Percentiles rank a stretch among this genome's conserved stretches.
Evolutionary conservation across 768 basidiomycete genomes (phyloP).

Genomic region (Suillus placidus): DNA sequence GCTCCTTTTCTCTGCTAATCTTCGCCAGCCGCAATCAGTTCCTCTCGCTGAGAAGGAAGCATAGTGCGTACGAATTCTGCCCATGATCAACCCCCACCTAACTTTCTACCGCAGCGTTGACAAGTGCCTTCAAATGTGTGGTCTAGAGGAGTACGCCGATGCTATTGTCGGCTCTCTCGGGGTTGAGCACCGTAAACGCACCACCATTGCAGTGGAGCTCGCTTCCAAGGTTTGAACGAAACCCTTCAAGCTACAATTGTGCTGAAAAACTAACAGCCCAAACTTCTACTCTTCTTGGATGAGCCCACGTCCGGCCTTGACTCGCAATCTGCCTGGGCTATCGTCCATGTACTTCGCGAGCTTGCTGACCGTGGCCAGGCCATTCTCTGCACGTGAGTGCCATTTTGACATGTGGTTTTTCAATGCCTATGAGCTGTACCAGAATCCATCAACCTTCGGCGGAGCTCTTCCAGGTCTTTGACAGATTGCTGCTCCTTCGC

Average conservation of each 20-base stretch:
- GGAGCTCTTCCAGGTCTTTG: conserved; percentile 81
- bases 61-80: conserved; percentile 53
- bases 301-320: conserved; percentile 92
- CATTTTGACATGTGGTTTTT: background rate
- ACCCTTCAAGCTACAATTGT: background rate
- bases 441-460: conserved; percentile 59
- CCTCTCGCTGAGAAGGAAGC: conserved; percentile 73
- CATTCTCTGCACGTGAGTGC: conserved; percentile 81
- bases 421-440: background rate
- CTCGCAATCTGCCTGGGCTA: conserved; percentile 86
- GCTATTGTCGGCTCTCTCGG: conserved; percentile 69
- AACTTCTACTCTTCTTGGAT: conserved; percentile 81
- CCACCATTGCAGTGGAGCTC: conserved; percentile 86
- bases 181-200: conserved; percentile 76
- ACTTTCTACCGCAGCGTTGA: conserved; percentile 45
- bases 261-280: conserved; percentile 48
- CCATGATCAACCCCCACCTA: background rate
- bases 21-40: conserved; percentile 74
- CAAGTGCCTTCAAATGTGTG: conserved; percentile 61
- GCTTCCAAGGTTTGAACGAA: conserved; percentile 60
- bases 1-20: conserved; percentile 73
- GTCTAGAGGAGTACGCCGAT: conserved; percentile 64
- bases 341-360: conserved; percentile 70
- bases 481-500: conserved; percentile 73
- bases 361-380: conserved; percentile 83